Conservation (phyloP, 176 grass and related monocot species). For the Calamus simplicifolius region DNA sequence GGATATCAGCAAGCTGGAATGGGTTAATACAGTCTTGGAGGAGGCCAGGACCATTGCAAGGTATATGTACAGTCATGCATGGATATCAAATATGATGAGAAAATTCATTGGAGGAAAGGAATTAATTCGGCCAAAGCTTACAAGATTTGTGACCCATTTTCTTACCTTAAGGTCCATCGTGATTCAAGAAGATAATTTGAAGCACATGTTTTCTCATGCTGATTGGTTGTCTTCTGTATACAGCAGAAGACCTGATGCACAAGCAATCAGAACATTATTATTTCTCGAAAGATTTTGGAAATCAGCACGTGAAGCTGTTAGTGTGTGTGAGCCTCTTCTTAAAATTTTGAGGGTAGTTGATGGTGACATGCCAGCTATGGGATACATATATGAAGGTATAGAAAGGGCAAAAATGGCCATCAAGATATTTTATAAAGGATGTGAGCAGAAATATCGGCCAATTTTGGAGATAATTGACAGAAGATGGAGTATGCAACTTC, state of each 20-base stretch:
- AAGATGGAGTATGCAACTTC: conserved; percentile 17
- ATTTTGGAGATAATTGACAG: conserved; percentile 18
- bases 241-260: conserved; percentile 5
- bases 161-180: conserved; percentile 17
- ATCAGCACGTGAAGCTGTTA: conserved; percentile 14
- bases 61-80: conserved; percentile 10
- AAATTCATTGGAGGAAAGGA: conserved; percentile 12
- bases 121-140: conserved; percentile 1
- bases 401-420: conserved; percentile 17
- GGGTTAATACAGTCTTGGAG: conserved; percentile 8
- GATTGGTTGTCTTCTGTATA: conserved; percentile 15
- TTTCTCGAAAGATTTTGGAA: conserved; percentile 20
- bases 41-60: conserved; percentile 7
- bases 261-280: conserved; percentile 14
- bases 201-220: conserved; percentile 13
- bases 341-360: conserved; percentile 21
- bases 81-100: conserved; percentile 10
- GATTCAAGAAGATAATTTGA: conserved; percentile 19
- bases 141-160: conserved; percentile 16
- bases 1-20: conserved; percentile 20
- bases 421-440: conserved; percentile 17
- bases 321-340: conserved; percentile 19
- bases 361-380: conserved; percentile 21
- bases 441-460: conserved; percentile 12
- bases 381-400: conserved; percentile 19